Percentiles rank a stretch among this genome's conserved stretches.
These are phyloP conservation scores for Oxytropis ochrocephala DNA, from an alignment of 306 rosid species.

Conservation along the genomic window DNA sequence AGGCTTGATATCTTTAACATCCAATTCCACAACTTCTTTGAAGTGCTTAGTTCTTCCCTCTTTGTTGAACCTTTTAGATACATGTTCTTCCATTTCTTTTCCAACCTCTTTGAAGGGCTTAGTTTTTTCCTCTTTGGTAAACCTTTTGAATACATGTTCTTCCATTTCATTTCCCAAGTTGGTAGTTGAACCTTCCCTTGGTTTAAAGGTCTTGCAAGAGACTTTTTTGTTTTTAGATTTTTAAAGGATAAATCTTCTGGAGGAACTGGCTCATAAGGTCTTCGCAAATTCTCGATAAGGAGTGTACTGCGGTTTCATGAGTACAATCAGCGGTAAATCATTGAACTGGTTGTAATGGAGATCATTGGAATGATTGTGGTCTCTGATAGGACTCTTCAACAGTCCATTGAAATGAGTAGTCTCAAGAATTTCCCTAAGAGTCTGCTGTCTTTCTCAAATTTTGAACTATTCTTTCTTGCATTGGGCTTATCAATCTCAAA, in stretches of 20 bases:
- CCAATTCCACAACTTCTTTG: conserved; percentile 26
- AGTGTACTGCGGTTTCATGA: conserved; percentile 57
- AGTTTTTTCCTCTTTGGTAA: conserved; percentile 32
- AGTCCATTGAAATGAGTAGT: conserved; percentile 55
- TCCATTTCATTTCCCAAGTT: conserved; percentile 31
- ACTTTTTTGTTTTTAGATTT: conserved; percentile 34
- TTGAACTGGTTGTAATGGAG: conserved; percentile 15
- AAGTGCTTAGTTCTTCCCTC: conserved; percentile 32
- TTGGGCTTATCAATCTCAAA: conserved; percentile 51
- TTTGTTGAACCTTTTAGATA: conserved; percentile 25
- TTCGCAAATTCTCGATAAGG: conserved; percentile 19
- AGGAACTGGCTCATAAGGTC: conserved; percentile 18
- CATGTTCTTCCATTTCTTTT: conserved; percentile 31
- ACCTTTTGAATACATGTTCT: conserved; percentile 29
- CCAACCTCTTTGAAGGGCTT: conserved; percentile 22
- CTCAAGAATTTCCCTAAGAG: conserved; percentile 68
- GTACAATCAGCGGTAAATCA: conserved; percentile 57
- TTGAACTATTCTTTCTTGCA: conserved; percentile 28
- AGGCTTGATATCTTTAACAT: conserved; percentile 37
- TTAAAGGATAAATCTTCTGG: conserved; percentile 32
- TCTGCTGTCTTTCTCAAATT: conserved; percentile 29
- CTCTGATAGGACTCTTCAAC: conserved; percentile 36
- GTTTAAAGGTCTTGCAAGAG: conserved; percentile 26
- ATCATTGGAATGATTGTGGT: conserved; percentile 21
- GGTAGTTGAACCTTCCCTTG: conserved; percentile 32